Conservation (phyloP, 495 filamentous ascomycete species). For the Rusavskia elegans region DNA sequence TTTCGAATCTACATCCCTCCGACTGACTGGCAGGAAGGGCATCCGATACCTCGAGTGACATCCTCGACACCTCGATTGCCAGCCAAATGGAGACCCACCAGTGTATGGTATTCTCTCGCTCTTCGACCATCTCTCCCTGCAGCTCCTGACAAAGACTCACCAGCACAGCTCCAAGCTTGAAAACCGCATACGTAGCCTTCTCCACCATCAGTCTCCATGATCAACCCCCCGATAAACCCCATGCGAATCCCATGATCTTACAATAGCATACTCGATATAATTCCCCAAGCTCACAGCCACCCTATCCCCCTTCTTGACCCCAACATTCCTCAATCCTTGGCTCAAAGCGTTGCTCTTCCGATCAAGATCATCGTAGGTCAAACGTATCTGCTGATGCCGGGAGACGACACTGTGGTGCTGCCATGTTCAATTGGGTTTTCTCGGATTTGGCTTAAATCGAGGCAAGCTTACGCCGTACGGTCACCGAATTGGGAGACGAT, state of each 20-base stretch:
- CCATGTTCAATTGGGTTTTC: background rate
- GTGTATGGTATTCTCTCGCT: background rate
- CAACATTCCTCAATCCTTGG: constrained; percentile 50
- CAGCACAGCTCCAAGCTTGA: constrained; percentile 83
- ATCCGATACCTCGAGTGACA: no score
- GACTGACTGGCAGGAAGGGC: no score
- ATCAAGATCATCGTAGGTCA: constrained; percentile 66
- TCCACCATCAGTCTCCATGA: constrained; percentile 3
- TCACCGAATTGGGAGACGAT: constrained; percentile 62
- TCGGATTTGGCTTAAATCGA: background rate
- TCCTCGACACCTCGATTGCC: no score
- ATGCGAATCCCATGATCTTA: constrained; percentile 17
- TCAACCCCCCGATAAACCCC: background rate
- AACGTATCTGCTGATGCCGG: constrained; percentile 41
- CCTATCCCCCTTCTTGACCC: constrained; percentile 70
- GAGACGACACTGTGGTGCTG: constrained; percentile 39
- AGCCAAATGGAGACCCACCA: no score
- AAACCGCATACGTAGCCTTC: constrained; percentile 66
- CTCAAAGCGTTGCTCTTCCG: constrained; percentile 62
- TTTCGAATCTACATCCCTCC: no score
- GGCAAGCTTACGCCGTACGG: constrained; percentile 44
- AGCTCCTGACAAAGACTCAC: constrained; percentile 25
- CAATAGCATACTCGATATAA: constrained; percentile 61
- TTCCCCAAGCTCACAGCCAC: constrained; percentile 82
- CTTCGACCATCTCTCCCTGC: background rate